Base-by-base conservation (phyloP, 2,329 filamentous ascomycete genomes). In the Pleoardoris graminearum region DNA sequence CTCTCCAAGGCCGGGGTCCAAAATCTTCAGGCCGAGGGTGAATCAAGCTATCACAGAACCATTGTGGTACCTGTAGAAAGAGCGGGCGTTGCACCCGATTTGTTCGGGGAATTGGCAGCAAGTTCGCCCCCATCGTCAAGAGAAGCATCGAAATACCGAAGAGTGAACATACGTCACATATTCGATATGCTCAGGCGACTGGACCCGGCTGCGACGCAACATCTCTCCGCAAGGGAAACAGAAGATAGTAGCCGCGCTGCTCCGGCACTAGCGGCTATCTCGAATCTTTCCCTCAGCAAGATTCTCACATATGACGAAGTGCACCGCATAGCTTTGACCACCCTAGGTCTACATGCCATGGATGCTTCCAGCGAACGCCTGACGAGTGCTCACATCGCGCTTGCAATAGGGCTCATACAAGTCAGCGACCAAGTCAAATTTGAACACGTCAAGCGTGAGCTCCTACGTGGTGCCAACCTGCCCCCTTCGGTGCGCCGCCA, bases 111-210 rank as follows among this genome's bases (percentile, higher is more conserved):
- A 17, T 7, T 46, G 21, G 7, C 21, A 6, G 11, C 30, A 25
- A 25, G 2, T 23, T n/a, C 36, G 5, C 8, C 36, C 3, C 8
- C 58, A 8, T 56, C 60, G 12, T 43, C 41, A 14, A 29, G 48
- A 12, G 63, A 71, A 21, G 59, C 53, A 46, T 53, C 38, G 10
- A 74, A 70, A 48, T 65, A 63, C 32, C 55, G 51, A 48, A 78
- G 78, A 30, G 84, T 88, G 57, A 89, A 90, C 60, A 75, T 86
- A 51, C 78, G 85, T 10, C 85, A 89, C 67, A 75, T 89, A 2
- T 80, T 83, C 60, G 80, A 82, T 51, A 87, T 88, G 83, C 75
- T 89, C 30, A 69, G 71, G 8, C 73, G 75, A 23, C 63, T 81
- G 36, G 72, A 76, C 50, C 75, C 77, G 3, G 58, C 59, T 16